These are phyloP conservation scores for Phylloporus rhodoxanthus DNA, from an alignment of 768 basidiomycete genomes.

Conservation along the genomic window DNA sequence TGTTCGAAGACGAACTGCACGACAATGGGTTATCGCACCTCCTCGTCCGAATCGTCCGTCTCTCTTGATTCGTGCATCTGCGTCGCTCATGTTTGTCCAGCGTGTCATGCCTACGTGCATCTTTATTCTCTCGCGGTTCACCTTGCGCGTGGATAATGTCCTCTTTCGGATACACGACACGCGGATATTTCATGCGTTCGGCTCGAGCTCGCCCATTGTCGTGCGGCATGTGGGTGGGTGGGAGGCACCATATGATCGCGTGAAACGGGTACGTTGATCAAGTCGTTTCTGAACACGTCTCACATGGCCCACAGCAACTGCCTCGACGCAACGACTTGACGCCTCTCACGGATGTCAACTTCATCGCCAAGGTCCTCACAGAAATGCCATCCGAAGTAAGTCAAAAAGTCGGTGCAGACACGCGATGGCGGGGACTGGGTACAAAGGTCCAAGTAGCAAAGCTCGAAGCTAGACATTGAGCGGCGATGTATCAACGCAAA, in stretches of 20 bases:
- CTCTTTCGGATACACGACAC: slow-evolving; percentile 89
- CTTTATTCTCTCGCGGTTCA: slow-evolving; percentile 86
- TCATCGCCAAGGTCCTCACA: slow-evolving; percentile 66
- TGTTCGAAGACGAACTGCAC: slow-evolving; percentile 95
- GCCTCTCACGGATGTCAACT: slow-evolving; percentile 81
- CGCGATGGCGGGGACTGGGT: slow-evolving; percentile 81
- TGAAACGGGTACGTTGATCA: slow-evolving; percentile 57
- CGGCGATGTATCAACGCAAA: not conserved
- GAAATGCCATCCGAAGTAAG: slow-evolving; percentile 54
- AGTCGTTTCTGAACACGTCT: not conserved
- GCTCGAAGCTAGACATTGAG: slow-evolving; percentile 9
- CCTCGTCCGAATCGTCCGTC: slow-evolving; percentile 79
- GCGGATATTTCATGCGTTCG: slow-evolving; percentile 81
- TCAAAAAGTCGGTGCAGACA: slow-evolving; percentile 60
- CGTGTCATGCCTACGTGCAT: slow-evolving; percentile 96
- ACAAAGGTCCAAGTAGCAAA: slow-evolving; percentile 51
- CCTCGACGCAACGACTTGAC: slow-evolving; percentile 77
- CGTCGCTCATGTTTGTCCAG: slow-evolving; percentile 35
- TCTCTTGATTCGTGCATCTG: not conserved
- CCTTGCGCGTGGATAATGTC: slow-evolving; percentile 91
- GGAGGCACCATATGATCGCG: slow-evolving; percentile 81
- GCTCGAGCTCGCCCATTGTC: slow-evolving; percentile 51
- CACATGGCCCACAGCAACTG: slow-evolving; percentile 43
- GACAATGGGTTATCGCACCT: slow-evolving; percentile 90
- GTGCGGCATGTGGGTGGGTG: slow-evolving; percentile 83